Percentiles rank a stretch among this genome's conserved stretches.
phyloP scores from a whole-genome alignment of 1,284 basidiomycete genomes.

The Ustilago crameri region DNA sequence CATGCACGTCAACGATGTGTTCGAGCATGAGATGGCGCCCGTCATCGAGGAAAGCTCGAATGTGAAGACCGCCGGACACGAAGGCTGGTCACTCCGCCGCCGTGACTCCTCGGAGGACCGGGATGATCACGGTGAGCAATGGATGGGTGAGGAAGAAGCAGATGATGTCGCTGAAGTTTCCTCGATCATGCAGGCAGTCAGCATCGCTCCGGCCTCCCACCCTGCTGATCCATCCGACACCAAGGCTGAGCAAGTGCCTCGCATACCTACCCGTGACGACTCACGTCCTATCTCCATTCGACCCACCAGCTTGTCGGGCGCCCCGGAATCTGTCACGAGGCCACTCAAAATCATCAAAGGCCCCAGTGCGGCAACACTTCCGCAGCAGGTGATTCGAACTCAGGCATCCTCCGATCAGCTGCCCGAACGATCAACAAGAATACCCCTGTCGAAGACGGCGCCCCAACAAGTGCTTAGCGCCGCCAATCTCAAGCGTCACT shows the following conservation, averaged over 20 bases:
- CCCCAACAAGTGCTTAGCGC: slow-evolving; percentile 20
- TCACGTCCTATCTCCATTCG: slow-evolving; percentile 14
- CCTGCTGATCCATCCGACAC: neutral
- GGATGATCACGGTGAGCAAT: neutral
- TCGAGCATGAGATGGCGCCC: slow-evolving; percentile 16
- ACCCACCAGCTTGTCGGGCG: neutral
- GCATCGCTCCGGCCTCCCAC: slow-evolving; percentile 6
- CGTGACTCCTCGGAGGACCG: slow-evolving; percentile 19
- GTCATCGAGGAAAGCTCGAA: slow-evolving; percentile 7
- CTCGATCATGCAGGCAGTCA: slow-evolving; percentile 40
- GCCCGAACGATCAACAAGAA: neutral
- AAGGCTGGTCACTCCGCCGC: slow-evolving; percentile 37
- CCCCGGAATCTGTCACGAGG: slow-evolving; percentile 8
- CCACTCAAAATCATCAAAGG: slow-evolving; percentile 47
- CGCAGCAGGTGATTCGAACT: slow-evolving; percentile 35
- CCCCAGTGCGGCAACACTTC: slow-evolving; percentile 5
- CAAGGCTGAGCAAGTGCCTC: neutral
- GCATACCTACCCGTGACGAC: slow-evolving; percentile 30
- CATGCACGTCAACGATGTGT: slow-evolving; percentile 12
- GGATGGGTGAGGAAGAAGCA: slow-evolving; percentile 20
- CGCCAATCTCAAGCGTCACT: slow-evolving; percentile 39
- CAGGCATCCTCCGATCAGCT: slow-evolving; percentile 29
- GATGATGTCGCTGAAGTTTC: slow-evolving; percentile 47
- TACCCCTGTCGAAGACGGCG: neutral
- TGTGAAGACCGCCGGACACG: neutral